These are phyloP conservation scores for Cryphonectria japonica DNA, from an alignment of 2,329 filamentous ascomycete genomes.

Conservation along the genomic window DNA sequence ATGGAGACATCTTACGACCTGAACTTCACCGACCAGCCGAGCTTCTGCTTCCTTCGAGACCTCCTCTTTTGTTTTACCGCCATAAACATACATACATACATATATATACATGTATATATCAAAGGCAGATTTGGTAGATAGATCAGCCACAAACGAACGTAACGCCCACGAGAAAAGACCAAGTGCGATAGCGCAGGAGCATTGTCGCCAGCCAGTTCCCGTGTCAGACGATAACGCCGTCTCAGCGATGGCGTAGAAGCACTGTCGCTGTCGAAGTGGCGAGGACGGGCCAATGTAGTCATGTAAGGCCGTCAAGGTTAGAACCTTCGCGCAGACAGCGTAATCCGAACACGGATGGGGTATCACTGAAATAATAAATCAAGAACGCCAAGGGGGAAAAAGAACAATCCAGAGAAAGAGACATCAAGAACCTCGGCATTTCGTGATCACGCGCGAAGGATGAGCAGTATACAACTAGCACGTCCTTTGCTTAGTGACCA, in stretches of 20 bases:
- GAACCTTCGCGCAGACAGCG: slow-evolving; percentile 45
- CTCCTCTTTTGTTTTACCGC: not conserved
- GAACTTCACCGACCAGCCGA: not conserved
- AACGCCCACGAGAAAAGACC: slow-evolving; percentile 29
- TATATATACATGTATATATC: not conserved
- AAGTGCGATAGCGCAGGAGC: slow-evolving; percentile 55
- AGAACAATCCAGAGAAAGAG: slow-evolving; percentile 32
- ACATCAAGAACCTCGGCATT: not conserved
- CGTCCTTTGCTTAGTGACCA: not conserved
- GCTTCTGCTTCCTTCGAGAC: not conserved
- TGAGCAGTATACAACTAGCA: not conserved
- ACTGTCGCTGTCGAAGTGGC: slow-evolving; percentile 56
- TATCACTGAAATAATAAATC: slow-evolving; percentile 49
- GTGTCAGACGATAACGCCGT: slow-evolving; percentile 53
- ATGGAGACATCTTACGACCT: not conserved
- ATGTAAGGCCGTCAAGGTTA: slow-evolving; percentile 33
- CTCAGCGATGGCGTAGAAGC: slow-evolving; percentile 60
- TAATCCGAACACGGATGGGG: slow-evolving; percentile 58
- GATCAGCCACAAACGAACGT: slow-evolving; percentile 21
- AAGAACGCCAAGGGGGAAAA: slow-evolving; percentile 31
- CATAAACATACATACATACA: too few species aligned
- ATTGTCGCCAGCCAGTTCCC: slow-evolving; percentile 53
- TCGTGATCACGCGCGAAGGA: not conserved
- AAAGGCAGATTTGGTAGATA: not conserved
- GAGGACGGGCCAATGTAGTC: slow-evolving; percentile 30